Conservation (phyloP, 306 rosid genomes). For the Cucurbita maxima region DNA sequence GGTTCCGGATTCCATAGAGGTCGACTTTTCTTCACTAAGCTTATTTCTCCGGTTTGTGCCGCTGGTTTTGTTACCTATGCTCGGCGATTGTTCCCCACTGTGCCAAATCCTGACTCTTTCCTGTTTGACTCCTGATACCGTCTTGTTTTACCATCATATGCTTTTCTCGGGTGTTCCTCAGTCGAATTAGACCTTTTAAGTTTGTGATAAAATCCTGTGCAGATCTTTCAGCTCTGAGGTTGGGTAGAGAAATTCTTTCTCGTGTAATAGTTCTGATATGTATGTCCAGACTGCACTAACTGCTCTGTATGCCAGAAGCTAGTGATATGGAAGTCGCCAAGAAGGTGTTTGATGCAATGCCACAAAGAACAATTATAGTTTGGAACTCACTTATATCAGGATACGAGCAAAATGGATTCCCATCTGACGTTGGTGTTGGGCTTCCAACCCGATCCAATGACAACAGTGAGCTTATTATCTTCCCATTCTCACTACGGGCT, state of each 20-base stretch:
- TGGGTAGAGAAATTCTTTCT: conserved; percentile 40
- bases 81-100: conserved; percentile 34
- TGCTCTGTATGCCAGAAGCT: conserved; percentile 33
- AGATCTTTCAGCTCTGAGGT: conserved; percentile 31
- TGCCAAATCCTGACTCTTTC: conserved; percentile 47
- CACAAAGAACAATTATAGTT: conserved; percentile 43
- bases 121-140: conserved; percentile 52
- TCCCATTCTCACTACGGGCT: conserved; percentile 80
- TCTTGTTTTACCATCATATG: conserved; percentile 54
- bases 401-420: conserved; percentile 59
- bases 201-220: conserved; percentile 88
- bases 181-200: conserved; percentile 61
- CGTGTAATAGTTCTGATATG: conserved; percentile 41
- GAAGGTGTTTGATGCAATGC: conserved; percentile 54
- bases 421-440: conserved; percentile 30
- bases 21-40: conserved; percentile 65
- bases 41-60: conserved; percentile 46
- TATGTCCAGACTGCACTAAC: conserved; percentile 61
- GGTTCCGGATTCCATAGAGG: conserved; percentile 53
- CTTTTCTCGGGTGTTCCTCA: conserved; percentile 26
- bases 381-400: conserved; percentile 88
- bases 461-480: conserved; percentile 46
- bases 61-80: conserved; percentile 65
- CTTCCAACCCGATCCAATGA: conserved; percentile 44
- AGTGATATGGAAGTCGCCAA: conserved; percentile 29